Evolutionary conservation across 768 basidiomycete species (phyloP).

Genomic region (Phaeolepiota aurea): DNA sequence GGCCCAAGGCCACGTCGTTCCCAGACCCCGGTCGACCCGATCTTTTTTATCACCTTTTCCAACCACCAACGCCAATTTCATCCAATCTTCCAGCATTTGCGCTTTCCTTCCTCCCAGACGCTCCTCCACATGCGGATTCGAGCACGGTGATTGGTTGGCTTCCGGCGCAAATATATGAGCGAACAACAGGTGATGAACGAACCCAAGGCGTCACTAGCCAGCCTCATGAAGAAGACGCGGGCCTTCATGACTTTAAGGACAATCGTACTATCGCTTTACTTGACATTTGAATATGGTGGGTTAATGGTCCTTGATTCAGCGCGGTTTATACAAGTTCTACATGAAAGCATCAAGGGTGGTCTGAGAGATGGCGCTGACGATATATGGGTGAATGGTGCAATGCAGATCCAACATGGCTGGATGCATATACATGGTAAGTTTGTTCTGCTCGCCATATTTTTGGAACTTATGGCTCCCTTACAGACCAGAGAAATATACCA

Average conservation of each 20-base stretch:
- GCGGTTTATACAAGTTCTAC: slow-evolving; percentile 50
- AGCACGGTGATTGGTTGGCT: slow-evolving; percentile 62
- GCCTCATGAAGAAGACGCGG: slow-evolving; percentile 29
- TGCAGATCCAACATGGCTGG: slow-evolving; percentile 70
- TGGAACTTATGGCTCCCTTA: slow-evolving; percentile 1
- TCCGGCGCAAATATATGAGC: slow-evolving; percentile 32
- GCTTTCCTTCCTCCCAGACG: slow-evolving; percentile 48
- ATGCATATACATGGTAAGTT: slow-evolving; percentile 68
- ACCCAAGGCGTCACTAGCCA: neutral
- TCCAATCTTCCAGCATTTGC: slow-evolving; percentile 44
- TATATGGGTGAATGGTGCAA: slow-evolving; percentile 54
- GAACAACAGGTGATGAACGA: slow-evolving; percentile 9
- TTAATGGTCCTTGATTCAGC: slow-evolving; percentile 26
- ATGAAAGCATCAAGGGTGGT: slow-evolving; percentile 47
- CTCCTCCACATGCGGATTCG: slow-evolving; percentile 37
- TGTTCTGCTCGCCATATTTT: neutral
- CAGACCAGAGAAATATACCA: slow-evolving; percentile 71
- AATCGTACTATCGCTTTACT: slow-evolving; percentile 45
- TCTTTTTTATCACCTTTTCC: slow-evolving; percentile 61
- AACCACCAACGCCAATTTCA: slow-evolving; percentile 43
- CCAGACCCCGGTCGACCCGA: slow-evolving; percentile 56
- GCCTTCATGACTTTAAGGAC: slow-evolving; percentile 62
- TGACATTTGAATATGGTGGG: neutral
- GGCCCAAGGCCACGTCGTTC: slow-evolving; percentile 8
- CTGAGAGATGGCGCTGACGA: slow-evolving; percentile 56